Evolutionary conservation across 2,329 filamentous ascomycete species (phyloP).

Genomic region (Penicillium thymicola): DNA sequence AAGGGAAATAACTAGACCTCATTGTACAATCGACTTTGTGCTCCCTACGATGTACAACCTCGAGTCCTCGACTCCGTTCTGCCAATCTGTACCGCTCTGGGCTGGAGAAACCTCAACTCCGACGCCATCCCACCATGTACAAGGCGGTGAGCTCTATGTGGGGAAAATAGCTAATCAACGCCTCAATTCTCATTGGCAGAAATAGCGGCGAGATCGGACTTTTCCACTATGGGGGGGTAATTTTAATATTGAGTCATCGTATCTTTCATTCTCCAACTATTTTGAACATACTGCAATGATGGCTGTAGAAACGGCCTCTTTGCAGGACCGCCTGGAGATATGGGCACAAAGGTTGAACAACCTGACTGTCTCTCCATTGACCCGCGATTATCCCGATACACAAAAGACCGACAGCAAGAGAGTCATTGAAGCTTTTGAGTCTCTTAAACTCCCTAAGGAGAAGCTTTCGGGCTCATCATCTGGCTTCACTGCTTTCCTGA

Average conservation of each 20-base stretch:
- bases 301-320: conserved; percentile 32
- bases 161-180: conserved; percentile 16
- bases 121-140: not conserved
- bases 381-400: conserved; percentile 43
- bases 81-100: not conserved
- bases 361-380: conserved; percentile 44
- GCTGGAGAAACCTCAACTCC: not conserved
- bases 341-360: conserved; percentile 43
- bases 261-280: conserved; percentile 12
- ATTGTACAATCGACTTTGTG: not conserved
- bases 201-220: conserved; percentile 29
- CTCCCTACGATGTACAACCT: not conserved
- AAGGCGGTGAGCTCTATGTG: conserved; percentile 19
- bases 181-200: conserved; percentile 3
- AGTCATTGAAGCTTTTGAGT: conserved; percentile 44
- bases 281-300: conserved; percentile 29
- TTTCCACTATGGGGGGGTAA: conserved; percentile 20
- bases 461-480: conserved; percentile 37
- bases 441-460: conserved; percentile 37
- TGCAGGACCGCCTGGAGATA: conserved; percentile 41
- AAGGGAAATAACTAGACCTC: not conserved
- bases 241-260: conserved; percentile 25
- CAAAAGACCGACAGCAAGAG: conserved; percentile 38
- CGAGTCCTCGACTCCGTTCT: not conserved
- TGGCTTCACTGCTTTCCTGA: conserved; percentile 42